A percentile compares a stretch with the other conserved stretches of the same genome.
Conservation (phyloP, 176 grass and related monocot species). For the Oryza punctata region DNA sequence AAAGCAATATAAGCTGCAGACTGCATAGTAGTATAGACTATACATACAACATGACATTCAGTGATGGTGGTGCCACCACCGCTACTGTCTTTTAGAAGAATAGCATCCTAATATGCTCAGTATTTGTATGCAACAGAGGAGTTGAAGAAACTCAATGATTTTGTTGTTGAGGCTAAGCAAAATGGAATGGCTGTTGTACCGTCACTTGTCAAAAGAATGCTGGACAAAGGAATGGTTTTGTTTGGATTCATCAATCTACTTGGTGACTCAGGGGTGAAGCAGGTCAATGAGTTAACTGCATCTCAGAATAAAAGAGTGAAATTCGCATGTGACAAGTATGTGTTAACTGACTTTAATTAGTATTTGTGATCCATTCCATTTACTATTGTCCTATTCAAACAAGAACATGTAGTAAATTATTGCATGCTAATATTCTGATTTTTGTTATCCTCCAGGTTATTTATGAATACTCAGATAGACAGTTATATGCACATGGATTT, state of each 20-base stretch:
- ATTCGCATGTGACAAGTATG: conserved; percentile 76
- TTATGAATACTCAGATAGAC: conserved; percentile 57
- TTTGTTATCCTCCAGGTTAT: conserved; percentile 57
- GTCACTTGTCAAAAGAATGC: conserved; percentile 80
- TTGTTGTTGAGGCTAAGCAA: conserved; percentile 67
- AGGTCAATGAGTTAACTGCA: conserved; percentile 61
- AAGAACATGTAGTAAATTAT: neutral
- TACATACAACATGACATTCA: no score
- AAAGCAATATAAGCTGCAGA: no score
- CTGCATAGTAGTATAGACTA: no score
- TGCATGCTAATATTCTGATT: conserved; percentile 31
- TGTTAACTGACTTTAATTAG: conserved; percentile 5
- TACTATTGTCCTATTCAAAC: conserved; percentile 9
- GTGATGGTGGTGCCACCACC: no score
- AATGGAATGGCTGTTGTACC: conserved; percentile 41
- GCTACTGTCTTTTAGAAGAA: no score
- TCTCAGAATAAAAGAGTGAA: conserved; percentile 57
- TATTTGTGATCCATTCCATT: conserved; percentile 13
- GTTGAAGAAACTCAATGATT: conserved; percentile 62
- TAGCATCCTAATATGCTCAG: conserved; percentile 14
- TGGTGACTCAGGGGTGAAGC: conserved; percentile 44
- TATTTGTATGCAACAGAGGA: conserved; percentile 53
- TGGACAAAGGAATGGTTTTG: conserved; percentile 67
- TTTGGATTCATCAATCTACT: conserved; percentile 82
- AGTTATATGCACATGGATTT: conserved; percentile 61